Base-by-base conservation (phyloP, 2,329 filamentous ascomycete species). In the Fusarium nelsonii region DNA sequence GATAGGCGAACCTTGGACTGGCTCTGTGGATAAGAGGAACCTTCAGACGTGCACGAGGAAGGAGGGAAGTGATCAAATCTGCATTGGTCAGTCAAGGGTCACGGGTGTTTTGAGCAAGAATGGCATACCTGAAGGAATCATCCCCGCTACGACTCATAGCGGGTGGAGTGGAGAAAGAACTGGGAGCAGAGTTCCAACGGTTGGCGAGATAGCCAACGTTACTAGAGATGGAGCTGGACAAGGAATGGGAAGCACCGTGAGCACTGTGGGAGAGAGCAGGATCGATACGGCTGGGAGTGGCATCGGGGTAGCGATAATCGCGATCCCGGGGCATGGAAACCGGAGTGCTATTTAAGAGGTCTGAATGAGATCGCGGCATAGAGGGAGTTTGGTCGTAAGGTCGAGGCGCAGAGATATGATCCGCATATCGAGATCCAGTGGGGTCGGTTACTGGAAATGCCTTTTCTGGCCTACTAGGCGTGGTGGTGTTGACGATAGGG, bases 1-100 rank as follows among this genome's bases (percentile, higher is more conserved):
- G 92, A 93, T 30, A 97, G 84, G 49, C 93, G 90, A 59, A 97
- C 86, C 30, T 87, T 85, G 44, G 80, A 79, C 51, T 78, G 80
- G 66, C 50, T 51, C 48, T 77, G 49, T 78, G 80, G 63, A 49
- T 78, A 43, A 75, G 54, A 81, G 75, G 83, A 81, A n/a, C 78
- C 76, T 46, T 78, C 78, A 23, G 80, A 80, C 10, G 83, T 81
- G 68, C 78, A 81, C 48, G 80, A 79, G 2, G 82, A 81, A 33
- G 81, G 77, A 15, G 78, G 76, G 64, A 84, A 83, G n/a, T 80
- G 78, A 39, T 83, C 82, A 39, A 80, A 73, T 69, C 84, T 85
- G 36, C 11, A 58, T 34, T 43, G 23, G 44, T 73, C 48, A 72
- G 70, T 32, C 33, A 15, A 11, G 28, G 6, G n/a, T 18, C 16